Evolutionary conservation across 1,284 basidiomycete species (phyloP), one percentile per base, ranked within the genome.

Genomic region (Naganishia liquefaciens): DNA sequence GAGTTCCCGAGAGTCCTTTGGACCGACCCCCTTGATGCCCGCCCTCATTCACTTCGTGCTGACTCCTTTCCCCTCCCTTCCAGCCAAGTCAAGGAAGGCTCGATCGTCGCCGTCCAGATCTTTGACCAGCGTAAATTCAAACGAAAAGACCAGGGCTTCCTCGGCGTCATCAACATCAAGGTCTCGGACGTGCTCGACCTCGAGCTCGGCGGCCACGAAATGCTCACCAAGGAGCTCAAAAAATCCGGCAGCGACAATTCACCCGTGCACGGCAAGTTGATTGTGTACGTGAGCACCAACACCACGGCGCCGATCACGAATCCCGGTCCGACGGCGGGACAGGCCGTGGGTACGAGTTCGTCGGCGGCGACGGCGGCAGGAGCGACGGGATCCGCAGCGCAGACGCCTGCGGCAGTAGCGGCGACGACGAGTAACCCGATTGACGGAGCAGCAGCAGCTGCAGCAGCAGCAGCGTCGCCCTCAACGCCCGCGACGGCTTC

Each of bases 121-220:
- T 96, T 96, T 73, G 93, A 97, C 79, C 93, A 96, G 80, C 88
- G 91, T 78, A 96, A 95, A 80, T 96, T 96, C 82, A 96, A 95
- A 82, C 84, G 90, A 79, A 88, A 88, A 78, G 92, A 96, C 78
- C 93, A 96, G 76, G 93, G 93, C 5, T 96, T 96, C 79, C 82
- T 97, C 53, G 93, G 93, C 61, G 92, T 94, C 30, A 92, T 96
- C 74, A 95, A 95, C 76, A 85, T 97, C 72, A 86, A 87, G 69
- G 90, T 96, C 67, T 86, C 88, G 69, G 90, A 93, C 77, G 88
- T 90, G n/a, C 81, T 96, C 58, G 93, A 95, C 76, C 83, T 95
- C 44, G 90, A 92, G 68, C 80, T 93, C 19, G 93, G 90, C 62
- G 90, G 90, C 17, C 91, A 94, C 79, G 90, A 88, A 72, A 86